A percentile compares a stretch with the other conserved stretches of the same genome.
Conservation (phyloP, 345 rosid species). For the Bretschneidera sinensis region DNA sequence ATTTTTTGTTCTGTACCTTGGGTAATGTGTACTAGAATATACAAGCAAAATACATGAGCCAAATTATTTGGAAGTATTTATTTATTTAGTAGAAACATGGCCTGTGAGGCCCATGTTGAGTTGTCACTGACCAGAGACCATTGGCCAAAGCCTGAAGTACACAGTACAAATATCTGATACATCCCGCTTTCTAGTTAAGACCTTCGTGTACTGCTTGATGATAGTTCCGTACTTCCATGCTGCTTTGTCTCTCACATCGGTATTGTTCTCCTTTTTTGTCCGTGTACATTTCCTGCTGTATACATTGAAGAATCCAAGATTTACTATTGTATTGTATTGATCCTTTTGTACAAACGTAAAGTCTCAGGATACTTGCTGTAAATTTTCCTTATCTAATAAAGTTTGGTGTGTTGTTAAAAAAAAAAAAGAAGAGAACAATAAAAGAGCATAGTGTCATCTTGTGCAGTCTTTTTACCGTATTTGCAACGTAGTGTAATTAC, state of each 20-base stretch:
- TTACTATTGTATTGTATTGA: too few species aligned
- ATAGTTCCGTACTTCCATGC: slow-evolving; percentile 28
- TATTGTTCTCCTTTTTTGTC: slow-evolving; percentile 21
- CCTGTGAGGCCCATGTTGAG: slow-evolving; percentile 25
- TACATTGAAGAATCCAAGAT: slow-evolving; percentile 23
- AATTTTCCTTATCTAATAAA: too few species aligned
- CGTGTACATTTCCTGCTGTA: slow-evolving; percentile 7
- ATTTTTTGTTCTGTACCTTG: not conserved
- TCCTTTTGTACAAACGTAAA: too few species aligned
- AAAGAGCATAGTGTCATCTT: not conserved
- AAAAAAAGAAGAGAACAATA: not conserved
- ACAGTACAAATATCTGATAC: slow-evolving; percentile 23
- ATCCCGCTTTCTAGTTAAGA: slow-evolving; percentile 16
- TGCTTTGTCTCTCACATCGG: slow-evolving; percentile 24
- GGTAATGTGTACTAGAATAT: not conserved
- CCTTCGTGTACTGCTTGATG: slow-evolving; percentile 4
- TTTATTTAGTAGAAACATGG: slow-evolving; percentile 12
- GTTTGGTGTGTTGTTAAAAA: not conserved
- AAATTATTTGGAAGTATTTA: too few species aligned
- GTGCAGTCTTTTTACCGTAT: not conserved
- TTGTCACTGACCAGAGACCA: slow-evolving; percentile 21
- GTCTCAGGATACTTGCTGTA: too few species aligned
- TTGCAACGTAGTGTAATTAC: slow-evolving; percentile 9
- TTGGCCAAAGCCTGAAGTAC: slow-evolving; percentile 24
- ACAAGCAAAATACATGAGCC: not conserved